A percentile compares a stretch with the other conserved stretches of the same genome.
These are phyloP conservation scores for Sporothrix globosa DNA, from an alignment of 2,329 filamentous ascomycete genomes.

Conservation along the genomic window DNA sequence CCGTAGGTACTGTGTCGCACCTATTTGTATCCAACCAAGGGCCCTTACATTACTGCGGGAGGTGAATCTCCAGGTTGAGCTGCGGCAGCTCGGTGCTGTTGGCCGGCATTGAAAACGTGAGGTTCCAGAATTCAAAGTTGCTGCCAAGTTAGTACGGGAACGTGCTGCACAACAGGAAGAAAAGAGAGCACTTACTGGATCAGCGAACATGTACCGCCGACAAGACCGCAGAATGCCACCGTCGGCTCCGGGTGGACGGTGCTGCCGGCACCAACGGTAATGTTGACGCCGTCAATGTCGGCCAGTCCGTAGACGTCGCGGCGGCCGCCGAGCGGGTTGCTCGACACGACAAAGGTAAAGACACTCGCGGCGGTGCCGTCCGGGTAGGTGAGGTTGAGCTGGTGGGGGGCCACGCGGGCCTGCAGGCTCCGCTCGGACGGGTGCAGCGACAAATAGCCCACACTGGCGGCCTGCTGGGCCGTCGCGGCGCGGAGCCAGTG, in stretches of 20 bases:
- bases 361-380: constrained; percentile 52
- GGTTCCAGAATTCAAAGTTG: constrained; percentile 54
- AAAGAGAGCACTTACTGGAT: too few species aligned
- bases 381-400: constrained; percentile 59
- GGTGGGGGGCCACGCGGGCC: constrained; percentile 47
- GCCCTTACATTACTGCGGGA: too few species aligned
- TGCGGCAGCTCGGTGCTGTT: constrained; percentile 32
- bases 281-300: constrained; percentile 53
- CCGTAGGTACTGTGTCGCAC: too few species aligned
- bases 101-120: constrained; percentile 48
- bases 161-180: too few species aligned
- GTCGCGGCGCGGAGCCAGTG: constrained; percentile 54
- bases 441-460: constrained; percentile 43
- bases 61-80: constrained; percentile 30
- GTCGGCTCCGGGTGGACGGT: constrained; percentile 48
- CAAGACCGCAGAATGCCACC: constrained; percentile 50
- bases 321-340: constrained; percentile 47
- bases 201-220: constrained; percentile 42
- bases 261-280: constrained; percentile 48
- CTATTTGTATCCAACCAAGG: too few species aligned
- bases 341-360: constrained; percentile 56
- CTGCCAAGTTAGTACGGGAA: too few species aligned
- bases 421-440: constrained; percentile 48
- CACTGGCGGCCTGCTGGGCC: constrained; percentile 39
- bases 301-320: constrained; percentile 51